These are phyloP conservation scores for Phytophthora constricta DNA, from an alignment of 352 stramenopile species.

Conservation along the genomic window DNA sequence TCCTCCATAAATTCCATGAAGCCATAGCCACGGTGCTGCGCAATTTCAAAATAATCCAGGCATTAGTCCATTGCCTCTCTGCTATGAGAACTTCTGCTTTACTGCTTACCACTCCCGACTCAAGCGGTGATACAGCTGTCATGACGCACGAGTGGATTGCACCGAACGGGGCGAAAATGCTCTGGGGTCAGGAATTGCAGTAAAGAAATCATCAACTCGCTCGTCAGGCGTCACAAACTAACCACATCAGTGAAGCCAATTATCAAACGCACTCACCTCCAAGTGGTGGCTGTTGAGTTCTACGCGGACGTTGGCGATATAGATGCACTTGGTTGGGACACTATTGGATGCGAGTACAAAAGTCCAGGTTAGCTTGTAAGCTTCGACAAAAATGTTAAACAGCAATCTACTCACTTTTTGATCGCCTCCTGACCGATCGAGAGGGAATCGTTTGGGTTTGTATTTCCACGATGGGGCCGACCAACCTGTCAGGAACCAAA, in stretches of 20 bases:
- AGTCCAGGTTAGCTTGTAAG: not conserved
- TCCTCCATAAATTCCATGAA: constrained; percentile 81
- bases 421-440: constrained; percentile 81
- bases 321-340: constrained; percentile 76
- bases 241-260: not conserved
- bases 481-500: constrained; percentile 55
- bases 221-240: not conserved
- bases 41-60: not conserved
- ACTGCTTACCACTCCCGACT: constrained; percentile 51
- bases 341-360: constrained; percentile 36
- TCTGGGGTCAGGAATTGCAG: constrained; percentile 36
- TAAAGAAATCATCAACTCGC: not conserved
- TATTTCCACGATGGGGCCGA: constrained; percentile 75
- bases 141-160: constrained; percentile 73
- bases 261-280: constrained; percentile 45
- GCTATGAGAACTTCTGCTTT: not conserved
- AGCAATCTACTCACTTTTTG: constrained; percentile 58
- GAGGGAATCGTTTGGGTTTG: constrained; percentile 61
- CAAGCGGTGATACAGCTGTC: constrained; percentile 58
- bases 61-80: not conserved
- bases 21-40: constrained; percentile 73
- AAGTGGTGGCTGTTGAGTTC: constrained; percentile 82
- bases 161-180: constrained; percentile 83
- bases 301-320: constrained; percentile 70
- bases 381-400: not conserved